A percentile compares a stretch with the other conserved stretches of the same genome.
phyloP scores from a whole-genome alignment of 2,329 filamentous ascomycete genomes.

The Cercospora sp. region DNA sequence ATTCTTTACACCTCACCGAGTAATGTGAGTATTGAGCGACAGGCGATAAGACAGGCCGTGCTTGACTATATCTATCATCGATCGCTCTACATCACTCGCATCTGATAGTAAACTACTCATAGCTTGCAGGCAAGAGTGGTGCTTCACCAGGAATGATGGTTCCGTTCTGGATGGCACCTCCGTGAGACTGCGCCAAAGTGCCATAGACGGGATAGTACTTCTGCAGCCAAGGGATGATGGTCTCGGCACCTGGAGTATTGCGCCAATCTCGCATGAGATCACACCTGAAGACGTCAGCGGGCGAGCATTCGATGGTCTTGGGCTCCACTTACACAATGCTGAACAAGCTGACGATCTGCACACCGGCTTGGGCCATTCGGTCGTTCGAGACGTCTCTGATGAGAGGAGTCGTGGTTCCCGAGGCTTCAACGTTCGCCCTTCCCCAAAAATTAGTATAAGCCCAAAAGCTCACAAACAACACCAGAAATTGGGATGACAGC shows the following conservation, averaged over 20 bases:
- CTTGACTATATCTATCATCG: background rate
- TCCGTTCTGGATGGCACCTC: conserved; percentile 61
- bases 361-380: conserved; percentile 66
- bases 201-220: conserved; percentile 66
- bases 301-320: background rate
- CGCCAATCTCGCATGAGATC: conserved; percentile 74
- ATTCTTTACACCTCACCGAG: background rate
- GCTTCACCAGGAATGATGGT: conserved; percentile 59
- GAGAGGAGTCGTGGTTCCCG: conserved; percentile 63
- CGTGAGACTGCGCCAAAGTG: conserved; percentile 62
- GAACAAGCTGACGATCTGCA: conserved; percentile 64
- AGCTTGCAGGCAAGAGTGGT: conserved; percentile 27
- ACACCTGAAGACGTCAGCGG: conserved; percentile 36
- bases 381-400: conserved; percentile 65
- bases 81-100: background rate
- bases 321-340: conserved; percentile 50
- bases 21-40: background rate
- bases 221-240: conserved; percentile 65
- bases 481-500: background rate
- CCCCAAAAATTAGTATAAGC: background rate
- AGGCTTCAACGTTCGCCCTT: conserved; percentile 67
- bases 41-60: background rate
- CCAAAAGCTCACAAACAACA: background rate
- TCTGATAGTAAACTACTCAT: background rate
- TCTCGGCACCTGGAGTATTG: conserved; percentile 50